Evolutionary conservation across 441 rosid species (phyloP), one percentile per base, ranked within the genome.

Genomic region (Pelargonium cotyledonis): DNA sequence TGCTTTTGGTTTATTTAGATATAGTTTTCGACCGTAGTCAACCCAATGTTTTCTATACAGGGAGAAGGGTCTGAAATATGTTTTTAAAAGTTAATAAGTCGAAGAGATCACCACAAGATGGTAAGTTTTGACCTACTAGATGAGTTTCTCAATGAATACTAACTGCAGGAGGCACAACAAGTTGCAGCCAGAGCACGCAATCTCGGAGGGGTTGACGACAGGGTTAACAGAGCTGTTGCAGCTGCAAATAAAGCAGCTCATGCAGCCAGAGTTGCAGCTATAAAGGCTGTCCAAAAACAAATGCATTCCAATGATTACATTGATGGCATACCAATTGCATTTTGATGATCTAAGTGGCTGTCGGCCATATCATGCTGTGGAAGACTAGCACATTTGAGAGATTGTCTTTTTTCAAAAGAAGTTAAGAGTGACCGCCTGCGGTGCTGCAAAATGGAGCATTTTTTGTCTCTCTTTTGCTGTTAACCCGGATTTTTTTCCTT

Each of bases 211-310:
- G 67, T 81, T 66, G 92, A 91, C 4, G 86, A 83, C 62, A 83
- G 89, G 69, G 83, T 88, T 66, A 85, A 81, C 62, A 86, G 73
- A 79, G 85, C 79, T n/a, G 74, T 86, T 46, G 78, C 80, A 58
- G 86, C 83, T 18, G 90, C 96, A 19, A 91, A 88, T 53, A 85
- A 80, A 77, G 87, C 97, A 14, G 95, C 95, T 6, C 85, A 81
- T 73, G 91, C 92, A 14, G 92, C 97, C 3, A 81, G 97, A 80
- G 92, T 89, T 49, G 92, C 90, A 7, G 85, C 97, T 8, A 81
- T 87, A 7, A 87, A 86, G 70, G 91, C 90, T 47, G 89, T 86
- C 60, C 97, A 89, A 70, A 82, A 79, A 19, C 80, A 67, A 72
- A 83, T 79, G 78, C 79, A 73, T 73, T 79, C 68, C 26, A 67